These are phyloP conservation scores for Tephrocybe sp. DNA, from an alignment of 768 basidiomycete genomes.

Conservation along the genomic window DNA sequence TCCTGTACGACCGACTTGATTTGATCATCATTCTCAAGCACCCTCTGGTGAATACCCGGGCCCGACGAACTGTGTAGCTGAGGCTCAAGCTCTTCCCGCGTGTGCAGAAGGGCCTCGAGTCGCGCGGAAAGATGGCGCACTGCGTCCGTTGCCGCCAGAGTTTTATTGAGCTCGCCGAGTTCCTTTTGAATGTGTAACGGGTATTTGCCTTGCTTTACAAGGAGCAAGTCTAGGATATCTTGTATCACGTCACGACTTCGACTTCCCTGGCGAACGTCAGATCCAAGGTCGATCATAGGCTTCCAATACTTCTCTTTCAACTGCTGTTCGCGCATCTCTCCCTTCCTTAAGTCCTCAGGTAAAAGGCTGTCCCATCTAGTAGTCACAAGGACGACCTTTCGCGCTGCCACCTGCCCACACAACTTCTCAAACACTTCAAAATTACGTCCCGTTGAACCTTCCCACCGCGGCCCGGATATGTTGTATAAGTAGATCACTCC, in stretches of 20 bases:
- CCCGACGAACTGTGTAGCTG: no score
- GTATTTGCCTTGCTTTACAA: not conserved
- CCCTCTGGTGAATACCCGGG: no score
- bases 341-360: not conserved
- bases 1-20: no score
- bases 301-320: not conserved
- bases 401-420: not conserved
- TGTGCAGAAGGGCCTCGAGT: no score
- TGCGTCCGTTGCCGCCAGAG: conserved; percentile 14
- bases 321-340: not conserved
- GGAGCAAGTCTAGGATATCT: not conserved
- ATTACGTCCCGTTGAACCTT: not conserved
- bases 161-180: conserved; percentile 8
- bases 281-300: not conserved
- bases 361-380: not conserved
- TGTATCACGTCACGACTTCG: not conserved
- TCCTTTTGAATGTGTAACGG: conserved; percentile 19
- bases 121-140: not conserved
- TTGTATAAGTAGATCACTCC: not conserved
- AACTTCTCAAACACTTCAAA: not conserved
- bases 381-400: not conserved
- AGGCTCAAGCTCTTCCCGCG: no score
- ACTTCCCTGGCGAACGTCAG: not conserved
- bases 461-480: not conserved
- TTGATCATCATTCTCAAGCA: no score